A percentile compares a stretch with the other conserved stretches of the same genome.
Evolutionary conservation across 2,329 filamentous ascomycete genomes (phyloP).

Genomic region (Thermothelomyces thermophilus): DNA sequence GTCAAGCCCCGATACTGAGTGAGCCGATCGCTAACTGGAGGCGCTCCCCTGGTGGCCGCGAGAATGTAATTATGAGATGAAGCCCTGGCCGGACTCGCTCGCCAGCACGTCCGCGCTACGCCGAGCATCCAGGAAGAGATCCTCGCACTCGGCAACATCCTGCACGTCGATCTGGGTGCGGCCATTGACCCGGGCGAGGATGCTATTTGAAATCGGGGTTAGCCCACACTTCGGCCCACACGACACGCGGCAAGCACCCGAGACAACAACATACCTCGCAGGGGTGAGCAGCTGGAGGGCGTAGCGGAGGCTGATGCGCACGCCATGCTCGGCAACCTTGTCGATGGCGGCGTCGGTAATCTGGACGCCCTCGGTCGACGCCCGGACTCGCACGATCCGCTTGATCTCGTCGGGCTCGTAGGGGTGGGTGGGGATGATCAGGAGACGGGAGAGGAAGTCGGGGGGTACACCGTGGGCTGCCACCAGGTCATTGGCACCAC

Average conservation of each 20-base stretch:
- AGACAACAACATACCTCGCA: constrained; percentile 49
- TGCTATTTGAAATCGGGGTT: constrained; percentile 46
- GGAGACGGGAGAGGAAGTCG: constrained; percentile 85
- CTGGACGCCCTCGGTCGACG: constrained; percentile 71
- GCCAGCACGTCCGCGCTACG: constrained; percentile 66
- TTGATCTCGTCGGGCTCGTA: constrained; percentile 88
- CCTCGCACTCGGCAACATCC: constrained; percentile 75
- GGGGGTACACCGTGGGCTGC: constrained; percentile 91
- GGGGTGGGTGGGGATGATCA: constrained; percentile 91
- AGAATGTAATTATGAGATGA: constrained; percentile 47
- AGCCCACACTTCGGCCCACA: constrained; percentile 1
- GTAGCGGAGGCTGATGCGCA: constrained; percentile 84
- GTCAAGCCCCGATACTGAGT: not conserved
- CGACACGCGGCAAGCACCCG: constrained; percentile 19
- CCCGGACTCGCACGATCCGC: constrained; percentile 79
- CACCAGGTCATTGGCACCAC: constrained; percentile 73
- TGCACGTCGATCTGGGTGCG: constrained; percentile 68
- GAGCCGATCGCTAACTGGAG: too few species aligned
- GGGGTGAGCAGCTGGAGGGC: constrained; percentile 87
- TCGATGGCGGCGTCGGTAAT: constrained; percentile 79
- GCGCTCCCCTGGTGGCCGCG: too few species aligned
- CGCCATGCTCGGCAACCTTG: constrained; percentile 79
- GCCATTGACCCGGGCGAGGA: constrained; percentile 80
- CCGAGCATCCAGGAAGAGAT: constrained; percentile 75
- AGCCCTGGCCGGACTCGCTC: constrained; percentile 56